Evolutionary conservation across 768 basidiomycete species (phyloP), one percentile per base, ranked within the genome.

Genomic region (Mycena amicta): DNA sequence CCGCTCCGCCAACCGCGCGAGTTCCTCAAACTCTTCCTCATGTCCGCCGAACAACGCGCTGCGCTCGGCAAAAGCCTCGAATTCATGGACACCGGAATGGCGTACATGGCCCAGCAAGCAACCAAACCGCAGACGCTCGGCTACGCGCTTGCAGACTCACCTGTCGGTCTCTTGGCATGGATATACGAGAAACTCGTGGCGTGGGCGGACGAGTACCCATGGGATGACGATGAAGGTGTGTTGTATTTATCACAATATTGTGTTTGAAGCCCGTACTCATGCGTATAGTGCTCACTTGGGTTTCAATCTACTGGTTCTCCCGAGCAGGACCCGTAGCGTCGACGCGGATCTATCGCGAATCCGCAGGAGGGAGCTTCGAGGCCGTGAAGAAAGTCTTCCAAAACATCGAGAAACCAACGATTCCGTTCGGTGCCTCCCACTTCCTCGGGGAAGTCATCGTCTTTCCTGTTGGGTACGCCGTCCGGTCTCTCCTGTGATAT

Each of bases 291-390:
- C 61, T 86, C 20, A 84, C 81, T 0, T 86, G 84, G 84, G 68
- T 85, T 23, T 84, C 83, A 2, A 74, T 85, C 13, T 85, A 81
- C 64, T 81, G 77, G 76, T 84, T 85, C 71, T 86, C 85, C 5
- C 76, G 78, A 5, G 74, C 79, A 0, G 85, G 85, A 0, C 85
- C 87, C 4, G 76, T 83, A 1, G 83, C 86, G 0, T 80, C 86
- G 0, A 22, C 80, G 11, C 74, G 85, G 13, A 85, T 86, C 20
- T 88, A 87, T 67, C 86, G 80, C 63, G 87, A 88, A 63, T 60
- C 66, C 23, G 56, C 31, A 23, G 52, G 53, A 8, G 57, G 55
- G 13, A 57, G 45, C 43, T 13, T 23, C 13, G 12, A 15, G 43
- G 43, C 22, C 43, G 43, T 45, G n/a, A 29, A 57, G 22, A 23